Percentiles rank a stretch among this genome's conserved stretches.
These are phyloP conservation scores for Seiridium cupressi DNA, from an alignment of 2,329 filamentous ascomycete species.

Conservation along the genomic window DNA sequence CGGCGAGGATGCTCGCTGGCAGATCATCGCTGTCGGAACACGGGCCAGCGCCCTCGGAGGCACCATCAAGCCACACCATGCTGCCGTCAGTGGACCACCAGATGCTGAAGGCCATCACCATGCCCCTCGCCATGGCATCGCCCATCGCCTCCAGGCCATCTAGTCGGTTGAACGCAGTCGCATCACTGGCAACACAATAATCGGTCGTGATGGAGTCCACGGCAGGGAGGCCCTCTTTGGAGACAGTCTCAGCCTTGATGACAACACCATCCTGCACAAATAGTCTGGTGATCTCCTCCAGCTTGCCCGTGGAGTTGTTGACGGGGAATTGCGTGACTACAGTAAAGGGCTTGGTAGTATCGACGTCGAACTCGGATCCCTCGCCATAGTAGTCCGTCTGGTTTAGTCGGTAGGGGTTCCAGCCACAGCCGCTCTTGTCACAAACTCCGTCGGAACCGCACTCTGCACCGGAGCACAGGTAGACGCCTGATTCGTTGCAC, in stretches of 20 bases:
- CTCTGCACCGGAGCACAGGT: constrained; percentile 28
- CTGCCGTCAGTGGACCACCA: constrained; percentile 49
- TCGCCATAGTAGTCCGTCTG: constrained; percentile 29
- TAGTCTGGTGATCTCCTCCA: constrained; percentile 30
- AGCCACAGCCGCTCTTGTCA: constrained; percentile 34
- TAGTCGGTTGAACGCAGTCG: constrained; percentile 28
- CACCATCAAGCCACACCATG: constrained; percentile 55
- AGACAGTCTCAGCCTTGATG: constrained; percentile 27
- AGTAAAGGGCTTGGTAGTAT: constrained; percentile 32
- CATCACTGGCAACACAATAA: constrained; percentile 32
- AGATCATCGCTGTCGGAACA: constrained; percentile 47
- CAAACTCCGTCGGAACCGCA: constrained; percentile 28
- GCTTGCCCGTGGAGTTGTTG: constrained; percentile 23
- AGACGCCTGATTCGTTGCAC: constrained; percentile 29
- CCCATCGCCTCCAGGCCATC: constrained; percentile 42
- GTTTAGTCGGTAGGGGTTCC: constrained; percentile 32
- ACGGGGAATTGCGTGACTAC: constrained; percentile 35
- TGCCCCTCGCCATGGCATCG: constrained; percentile 39
- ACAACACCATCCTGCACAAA: constrained; percentile 34
- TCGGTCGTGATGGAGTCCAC: constrained; percentile 31
- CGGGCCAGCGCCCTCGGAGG: constrained; percentile 45
- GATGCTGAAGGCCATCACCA: constrained; percentile 50
- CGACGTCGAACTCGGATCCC: constrained; percentile 26
- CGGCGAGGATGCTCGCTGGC: constrained; percentile 40
- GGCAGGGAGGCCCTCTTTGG: constrained; percentile 30